Percentiles rank a stretch among this genome's conserved stretches.
These are phyloP conservation scores for Nissolia schottii DNA, from an alignment of 306 rosid species.

Conservation along the genomic window DNA sequence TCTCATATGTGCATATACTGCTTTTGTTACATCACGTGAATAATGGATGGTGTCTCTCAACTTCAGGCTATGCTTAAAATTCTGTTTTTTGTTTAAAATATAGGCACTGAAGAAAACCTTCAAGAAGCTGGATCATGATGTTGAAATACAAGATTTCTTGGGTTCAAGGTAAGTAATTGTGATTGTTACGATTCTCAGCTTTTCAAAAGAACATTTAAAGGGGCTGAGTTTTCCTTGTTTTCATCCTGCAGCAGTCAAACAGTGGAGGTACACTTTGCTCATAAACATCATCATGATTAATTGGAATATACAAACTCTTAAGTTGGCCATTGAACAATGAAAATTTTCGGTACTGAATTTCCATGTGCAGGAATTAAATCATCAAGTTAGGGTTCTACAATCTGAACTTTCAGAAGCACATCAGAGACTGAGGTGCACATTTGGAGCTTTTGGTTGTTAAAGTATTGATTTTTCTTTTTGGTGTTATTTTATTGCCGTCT, in stretches of 20 bases:
- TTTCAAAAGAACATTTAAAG: conserved; percentile 12
- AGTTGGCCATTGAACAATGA: conserved; percentile 1
- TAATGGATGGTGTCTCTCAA: background rate
- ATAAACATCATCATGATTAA: conserved; percentile 4
- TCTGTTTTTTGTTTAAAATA: conserved; percentile 28
- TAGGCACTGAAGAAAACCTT: conserved; percentile 80
- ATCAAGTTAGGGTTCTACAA: conserved; percentile 45
- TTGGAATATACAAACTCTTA: conserved; percentile 19
- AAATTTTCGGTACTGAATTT: conserved; percentile 23
- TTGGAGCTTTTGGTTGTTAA: conserved; percentile 59
- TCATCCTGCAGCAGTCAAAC: conserved; percentile 59
- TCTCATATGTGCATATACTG: background rate
- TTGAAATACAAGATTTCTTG: conserved; percentile 61
- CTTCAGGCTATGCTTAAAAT: background rate
- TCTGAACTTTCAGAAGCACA: conserved; percentile 47
- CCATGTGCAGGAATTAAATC: conserved; percentile 51
- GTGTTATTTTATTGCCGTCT: conserved; percentile 18
- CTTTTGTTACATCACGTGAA: background rate
- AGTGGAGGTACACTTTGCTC: conserved; percentile 46
- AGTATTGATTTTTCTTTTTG: conserved; percentile 54
- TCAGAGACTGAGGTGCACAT: conserved; percentile 83
- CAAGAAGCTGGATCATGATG: conserved; percentile 79
- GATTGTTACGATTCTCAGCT: conserved; percentile 14
- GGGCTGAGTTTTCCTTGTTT: conserved; percentile 21
- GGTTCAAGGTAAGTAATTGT: conserved; percentile 50